phyloP scores from a whole-genome alignment of 768 basidiomycete genomes.

The Pisolithus microcarpus region DNA sequence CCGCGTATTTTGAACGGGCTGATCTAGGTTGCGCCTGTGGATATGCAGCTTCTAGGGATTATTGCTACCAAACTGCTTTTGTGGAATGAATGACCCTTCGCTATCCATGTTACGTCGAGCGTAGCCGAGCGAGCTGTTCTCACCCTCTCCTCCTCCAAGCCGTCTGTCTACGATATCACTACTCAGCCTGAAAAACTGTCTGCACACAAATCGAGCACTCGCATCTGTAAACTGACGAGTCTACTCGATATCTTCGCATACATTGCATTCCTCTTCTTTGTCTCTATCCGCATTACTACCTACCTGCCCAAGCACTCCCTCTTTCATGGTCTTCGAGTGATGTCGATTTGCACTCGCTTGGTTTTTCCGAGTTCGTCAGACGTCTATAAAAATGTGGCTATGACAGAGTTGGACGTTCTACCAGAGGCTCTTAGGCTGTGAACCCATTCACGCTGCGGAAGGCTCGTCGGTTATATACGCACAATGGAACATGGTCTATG shows the following conservation, averaged over 20 bases:
- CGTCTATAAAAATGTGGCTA: slow-evolving; percentile 57
- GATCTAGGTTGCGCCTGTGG: too few species aligned
- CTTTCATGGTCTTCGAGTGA: too few species aligned
- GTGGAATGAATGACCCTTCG: slow-evolving; percentile 60
- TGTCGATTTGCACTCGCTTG: too few species aligned
- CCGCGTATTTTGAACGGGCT: too few species aligned
- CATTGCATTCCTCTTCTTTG: slow-evolving; percentile 39
- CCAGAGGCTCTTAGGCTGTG: slow-evolving; percentile 43
- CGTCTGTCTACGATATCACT: neutral
- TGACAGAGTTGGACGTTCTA: slow-evolving; percentile 57
- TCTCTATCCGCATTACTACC: slow-evolving; percentile 9
- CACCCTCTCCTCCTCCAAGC: neutral
- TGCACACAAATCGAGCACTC: slow-evolving; percentile 28
- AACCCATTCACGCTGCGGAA: too few species aligned
- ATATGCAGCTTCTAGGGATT: neutral
- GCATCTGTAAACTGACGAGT: slow-evolving; percentile 21
- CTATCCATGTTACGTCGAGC: neutral
- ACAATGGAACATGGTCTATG: too few species aligned
- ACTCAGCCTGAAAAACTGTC: neutral
- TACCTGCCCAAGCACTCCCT: slow-evolving; percentile 3
- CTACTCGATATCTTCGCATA: slow-evolving; percentile 51
- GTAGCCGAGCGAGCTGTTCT: neutral
- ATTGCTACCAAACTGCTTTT: slow-evolving; percentile 19
- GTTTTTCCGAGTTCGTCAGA: slow-evolving; percentile 55
- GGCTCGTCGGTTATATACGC: too few species aligned